Base-by-base conservation (phyloP, 495 filamentous ascomycete species). In the Penicillium coprophilum region DNA sequence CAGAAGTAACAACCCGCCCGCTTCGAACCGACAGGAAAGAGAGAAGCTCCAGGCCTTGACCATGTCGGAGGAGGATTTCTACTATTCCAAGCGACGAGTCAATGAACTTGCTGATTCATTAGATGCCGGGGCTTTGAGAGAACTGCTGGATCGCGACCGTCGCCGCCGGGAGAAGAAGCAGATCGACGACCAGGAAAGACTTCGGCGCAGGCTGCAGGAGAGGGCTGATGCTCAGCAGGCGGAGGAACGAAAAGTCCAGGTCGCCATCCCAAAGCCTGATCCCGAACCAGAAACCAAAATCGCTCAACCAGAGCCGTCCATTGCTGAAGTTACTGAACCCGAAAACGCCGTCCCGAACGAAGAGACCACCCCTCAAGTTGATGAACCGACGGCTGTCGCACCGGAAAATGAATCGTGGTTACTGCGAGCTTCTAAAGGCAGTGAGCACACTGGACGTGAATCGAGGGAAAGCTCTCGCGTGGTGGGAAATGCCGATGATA, bases 71-170 rank as follows among this genome's bases (percentile, higher is more conserved):
- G 86, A 89, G 17, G 82, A 82, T 4, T 69, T 84, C 13, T 86
- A 80, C 56, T 60, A 64, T 36, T 85, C 88, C 4, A 85, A 80
- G 52, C 88, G 85, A 62, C 82, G 87, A 34, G 82, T 97, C 12
- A 87, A 93, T 59, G 85, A 88, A 45, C 75, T 94, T 36, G 92
- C 91, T 21, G 87, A 96, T 68, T 85, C 89, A 38, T 75, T 96
- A 40, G 88, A 87, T 70, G 88, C 92, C 2, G 82, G 87, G 34
- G 89, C 86, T 62, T 63, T 97, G 47, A 80, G 91, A 19, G 89
- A 95, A 62, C 68, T 96, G 32, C 82, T 97, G 80, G 92, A 97
- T 55, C 76, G 92, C 52, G 92, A 97, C 66, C 78, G 87, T 57
- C 83, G 90, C 56, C 80, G 92, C 30, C 81, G 79, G 56, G 89